Base-by-base conservation (phyloP, 2,329 filamentous ascomycete genomes). In the Claviceps sorghi region DNA sequence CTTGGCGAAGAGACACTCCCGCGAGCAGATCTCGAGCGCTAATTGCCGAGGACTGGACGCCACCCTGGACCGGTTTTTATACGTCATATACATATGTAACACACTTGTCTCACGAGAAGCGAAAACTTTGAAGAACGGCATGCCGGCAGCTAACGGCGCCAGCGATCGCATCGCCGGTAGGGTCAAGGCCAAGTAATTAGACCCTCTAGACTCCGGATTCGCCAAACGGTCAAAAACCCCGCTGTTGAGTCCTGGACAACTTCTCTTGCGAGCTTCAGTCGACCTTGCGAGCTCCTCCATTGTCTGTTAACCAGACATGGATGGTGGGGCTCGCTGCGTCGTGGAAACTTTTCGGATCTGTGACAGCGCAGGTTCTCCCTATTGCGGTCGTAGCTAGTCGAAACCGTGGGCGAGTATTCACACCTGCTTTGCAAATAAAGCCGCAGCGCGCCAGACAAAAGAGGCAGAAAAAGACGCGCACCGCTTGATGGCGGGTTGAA, bases 251-350 rank as follows among this genome's bases (percentile, higher is more conserved):
- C 21, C 26, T 13, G 22, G 30, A 11, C n/a, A 21, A 4, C 4
- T 15, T 36, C n/a, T 26, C 58, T 64, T 64, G 58, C 65, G 64
- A 59, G 65, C 61, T 64, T 51, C 50, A 65, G 65, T 56, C 58
- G 60, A 55, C 55, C 62, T 67, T 67, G 65, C 64, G 64, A 67
- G 55, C 52, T 45, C 44, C 50, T 55, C 44, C 21, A 22, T 36
- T 22, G 40, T 34, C 43, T 57, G 51, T 47, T 49, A 56, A 49
- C 53, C 41, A 44, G 41, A 47, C 50, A 42, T 47, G 32, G 44
- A 49, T 46, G 49, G 48, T 46, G 49, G 48, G 38, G 49, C 32
- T 22, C 40, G 29, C 44, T 40, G 32, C 29, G 26, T 49, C 47
- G 19, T 38, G n/a, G 21, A 29, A 52, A 53, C 13, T 49, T 40